Base-by-base conservation (phyloP, 2,329 filamentous ascomycete species). In the Xylaria polymorpha region DNA sequence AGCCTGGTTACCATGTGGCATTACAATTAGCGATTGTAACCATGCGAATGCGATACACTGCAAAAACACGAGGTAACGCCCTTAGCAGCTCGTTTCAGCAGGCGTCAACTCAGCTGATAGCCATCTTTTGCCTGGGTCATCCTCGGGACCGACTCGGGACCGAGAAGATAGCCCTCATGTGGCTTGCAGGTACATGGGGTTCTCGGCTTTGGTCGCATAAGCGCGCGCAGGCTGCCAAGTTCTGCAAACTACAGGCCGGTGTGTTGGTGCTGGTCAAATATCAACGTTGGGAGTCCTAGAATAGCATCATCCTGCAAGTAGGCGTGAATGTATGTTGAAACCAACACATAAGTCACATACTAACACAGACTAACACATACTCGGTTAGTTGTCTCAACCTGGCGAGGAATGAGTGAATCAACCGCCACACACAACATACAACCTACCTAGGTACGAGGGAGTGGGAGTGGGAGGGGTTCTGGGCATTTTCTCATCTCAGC, bases 81-180 rank as follows among this genome's bases (percentile, higher is more conserved):
- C 50, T 18, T 9, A 43, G 44, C 57, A 39, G 29, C 25, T 55
- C 53, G 37, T 61, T 53, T 62, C 62, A 69, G 63, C 64, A 58
- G 10, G 46, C 48, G 18, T 12, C n/a, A 46, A 22, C 43, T 3
- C 2, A n/a, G 41, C 41, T 4, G 18, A 15, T 1, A 6, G 43
- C n/a, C 25, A 35, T 2, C 20, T 37, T 32, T 46, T 20, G 12
- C 22, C 41, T 12, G 8, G 1, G 10, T 25, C 20, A 32, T 48
- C 35, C 5, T 71, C 69, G 69, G 69, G 67, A 71, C 69, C 69
- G 69, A 64, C 39, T 69, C 69, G 69, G 69, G 66, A 71, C 69
- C 69, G 69, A 71, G 55, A 22, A 29, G 22, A 20, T 62, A 10
- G 37, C 64, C 44, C 25, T 63, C 18, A 8, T 55, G 68, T 48